phyloP scores from a whole-genome alignment of 1,284 basidiomycete genomes.

The Papiliotrema flavescens region DNA sequence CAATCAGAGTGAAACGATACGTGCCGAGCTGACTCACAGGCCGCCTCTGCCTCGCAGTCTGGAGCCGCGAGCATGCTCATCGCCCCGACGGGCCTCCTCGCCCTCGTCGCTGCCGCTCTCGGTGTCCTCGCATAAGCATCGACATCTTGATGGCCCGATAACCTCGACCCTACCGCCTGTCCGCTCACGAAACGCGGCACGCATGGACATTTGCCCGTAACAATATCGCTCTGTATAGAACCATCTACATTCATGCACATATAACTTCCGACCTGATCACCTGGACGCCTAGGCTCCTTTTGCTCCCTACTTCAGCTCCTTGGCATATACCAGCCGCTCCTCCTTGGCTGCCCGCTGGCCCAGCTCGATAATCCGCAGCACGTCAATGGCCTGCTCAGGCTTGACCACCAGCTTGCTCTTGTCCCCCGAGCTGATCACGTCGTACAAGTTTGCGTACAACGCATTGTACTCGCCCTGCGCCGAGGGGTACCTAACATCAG shows the following conservation, averaged over 20 bases:
- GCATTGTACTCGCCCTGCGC: conserved; percentile 15
- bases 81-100: conserved; percentile 9
- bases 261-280: too few relatives aligned
- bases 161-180: too few relatives aligned
- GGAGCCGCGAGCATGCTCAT: conserved; percentile 5
- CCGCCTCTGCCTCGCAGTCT: conserved; percentile 12
- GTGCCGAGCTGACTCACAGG: neutral
- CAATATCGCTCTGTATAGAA: too few relatives aligned
- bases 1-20: neutral
- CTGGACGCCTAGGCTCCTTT: too few relatives aligned
- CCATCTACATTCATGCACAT: too few relatives aligned
- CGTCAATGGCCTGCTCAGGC: conserved; percentile 24
- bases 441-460: conserved; percentile 16
- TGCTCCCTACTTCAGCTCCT: neutral
- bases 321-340: conserved; percentile 4
- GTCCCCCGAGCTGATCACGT: conserved; percentile 13
- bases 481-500: conserved; percentile 1
- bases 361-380: conserved; percentile 21
- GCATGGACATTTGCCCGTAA: too few relatives aligned
- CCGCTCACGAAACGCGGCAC: too few relatives aligned
- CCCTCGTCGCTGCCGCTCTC: conserved; percentile 13
- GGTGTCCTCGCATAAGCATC: conserved; percentile 10
- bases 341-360: conserved; percentile 19
- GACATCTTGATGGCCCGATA: neutral
- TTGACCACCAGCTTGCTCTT: conserved; percentile 16